phyloP scores from a whole-genome alignment of 805 yeast genomes.

The Saccharomycopsis guyanensis region DNA sequence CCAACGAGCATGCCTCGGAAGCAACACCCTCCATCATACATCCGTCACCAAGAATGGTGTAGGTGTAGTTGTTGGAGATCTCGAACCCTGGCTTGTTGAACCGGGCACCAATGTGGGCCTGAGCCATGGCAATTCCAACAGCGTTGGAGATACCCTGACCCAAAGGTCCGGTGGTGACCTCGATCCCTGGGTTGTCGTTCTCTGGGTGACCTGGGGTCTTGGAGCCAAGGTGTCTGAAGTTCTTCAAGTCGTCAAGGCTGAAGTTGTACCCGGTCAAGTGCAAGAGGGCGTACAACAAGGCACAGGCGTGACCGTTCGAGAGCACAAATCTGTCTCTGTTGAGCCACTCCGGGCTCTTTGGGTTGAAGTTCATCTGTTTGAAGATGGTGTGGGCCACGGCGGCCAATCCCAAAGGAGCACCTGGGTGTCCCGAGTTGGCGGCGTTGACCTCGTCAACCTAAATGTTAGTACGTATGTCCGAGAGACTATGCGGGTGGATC shows the following conservation, averaged over 20 bases:
- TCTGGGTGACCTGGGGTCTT: slow-evolving; percentile 99
- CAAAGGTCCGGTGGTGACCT: slow-evolving; percentile 96
- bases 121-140: slow-evolving; percentile 94
- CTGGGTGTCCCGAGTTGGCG: slow-evolving; percentile 98
- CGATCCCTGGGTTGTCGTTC: slow-evolving; percentile 83
- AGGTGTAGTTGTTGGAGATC: slow-evolving; percentile 69
- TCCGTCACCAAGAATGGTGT: slow-evolving; percentile 88
- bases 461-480: too few relatives aligned
- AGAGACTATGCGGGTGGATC: not conserved
- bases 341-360: slow-evolving; percentile 86
- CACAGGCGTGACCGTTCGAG: slow-evolving; percentile 96
- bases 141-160: slow-evolving; percentile 98
- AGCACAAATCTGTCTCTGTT: slow-evolving; percentile 93
- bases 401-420: slow-evolving; percentile 98
- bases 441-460: slow-evolving; percentile 73
- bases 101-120: slow-evolving; percentile 82
- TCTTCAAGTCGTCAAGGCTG: slow-evolving; percentile 77
- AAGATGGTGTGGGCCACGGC: slow-evolving; percentile 87
- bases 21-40: slow-evolving; percentile 98
- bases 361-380: slow-evolving; percentile 75
- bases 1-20: slow-evolving; percentile 87
- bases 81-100: slow-evolving; percentile 82
- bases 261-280: slow-evolving; percentile 80
- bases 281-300: slow-evolving; percentile 75
- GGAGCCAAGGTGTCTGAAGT: slow-evolving; percentile 84